phyloP scores from a whole-genome alignment of 1,139 yeast genomes.

The Williopsis jadinii region DNA sequence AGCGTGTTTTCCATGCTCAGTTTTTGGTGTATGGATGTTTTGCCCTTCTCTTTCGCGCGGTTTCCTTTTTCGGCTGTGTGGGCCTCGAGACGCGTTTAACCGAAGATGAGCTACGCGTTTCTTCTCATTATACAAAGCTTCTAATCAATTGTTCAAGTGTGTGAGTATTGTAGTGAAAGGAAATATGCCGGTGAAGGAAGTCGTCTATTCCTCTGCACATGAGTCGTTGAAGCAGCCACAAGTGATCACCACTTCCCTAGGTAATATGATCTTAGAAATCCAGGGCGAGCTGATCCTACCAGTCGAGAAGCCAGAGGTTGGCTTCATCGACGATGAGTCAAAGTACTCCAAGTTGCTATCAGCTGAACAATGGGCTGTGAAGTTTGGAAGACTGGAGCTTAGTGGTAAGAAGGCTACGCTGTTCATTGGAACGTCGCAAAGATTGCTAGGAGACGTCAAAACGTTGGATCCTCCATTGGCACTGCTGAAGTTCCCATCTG shows the following conservation, averaged over 20 bases:
- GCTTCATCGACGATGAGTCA: constrained; percentile 21
- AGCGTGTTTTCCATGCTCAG: too few relatives aligned
- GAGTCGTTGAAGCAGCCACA: constrained; percentile 12
- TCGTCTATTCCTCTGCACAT: constrained; percentile 29
- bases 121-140: too few relatives aligned
- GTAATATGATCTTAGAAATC: constrained; percentile 55
- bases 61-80: too few relatives aligned
- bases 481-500: constrained; percentile 38
- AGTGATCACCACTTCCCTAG: constrained; percentile 45
- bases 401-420: constrained; percentile 48
- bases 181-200: constrained; percentile 22
- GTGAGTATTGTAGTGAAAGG: background rate
- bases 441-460: constrained; percentile 52
- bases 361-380: constrained; percentile 40
- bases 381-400: constrained; percentile 52
- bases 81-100: background rate
- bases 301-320: constrained; percentile 26
- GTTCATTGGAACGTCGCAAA: constrained; percentile 59
- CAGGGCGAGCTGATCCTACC: constrained; percentile 68
- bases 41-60: too few relatives aligned
- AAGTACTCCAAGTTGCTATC: constrained; percentile 31
- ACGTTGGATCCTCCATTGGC: constrained; percentile 57
- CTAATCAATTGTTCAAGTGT: background rate
- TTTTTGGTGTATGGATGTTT: too few relatives aligned
- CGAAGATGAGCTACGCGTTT: too few relatives aligned